Evolutionary conservation across 2,329 filamentous ascomycete genomes (phyloP), one percentile per base, ranked within the genome.

Genomic region (Aspergillus luchuensis): DNA sequence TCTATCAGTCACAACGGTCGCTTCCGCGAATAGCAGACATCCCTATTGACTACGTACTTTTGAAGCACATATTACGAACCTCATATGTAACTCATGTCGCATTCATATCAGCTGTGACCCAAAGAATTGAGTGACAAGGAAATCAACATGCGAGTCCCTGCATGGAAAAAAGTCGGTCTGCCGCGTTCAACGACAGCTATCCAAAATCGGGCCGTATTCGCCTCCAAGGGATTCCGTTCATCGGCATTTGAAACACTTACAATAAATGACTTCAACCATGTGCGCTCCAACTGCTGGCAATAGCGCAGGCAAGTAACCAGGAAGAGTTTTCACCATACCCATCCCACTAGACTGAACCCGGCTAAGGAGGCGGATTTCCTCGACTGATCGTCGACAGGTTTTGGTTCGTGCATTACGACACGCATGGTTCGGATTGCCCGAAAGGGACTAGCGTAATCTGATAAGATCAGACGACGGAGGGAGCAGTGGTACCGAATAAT

Each of bases 381-480:
- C 6, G 45, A 49, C 11, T 4, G 57, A 59, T 59, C 51, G 19
- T 59, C 50, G 23, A 58, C 30, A 48, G 48, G 8, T 23, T 58
- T 23, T 53, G 56, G 30, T 60, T 57, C 19, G 50, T 43, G 52
- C 48, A 59, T 61, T 61, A 56, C 59, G 56, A 55, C 51, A 57
- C 33, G 48, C 19, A 38, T 59, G 48, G 36, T 17, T 56, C 28
- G 54, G 49, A 48, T 51, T 52, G 36, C 58, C 56, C 21, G 48
- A 66, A 59, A 17, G 8, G 62, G 66, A 58, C 62, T 64, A 57
- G 61, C 39, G 59, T 38, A 60, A 69, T 69, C 67, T 68, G 67
- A 69, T 69, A 69, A 69, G 67, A 69, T 68, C 65, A 67, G 63
- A 53, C 56, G 61, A 65, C 55, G 60, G 53, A 58, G 61, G 53